These are phyloP conservation scores for Flaveria brownii DNA, from an alignment of 129 eudicot species.

Conservation along the genomic window DNA sequence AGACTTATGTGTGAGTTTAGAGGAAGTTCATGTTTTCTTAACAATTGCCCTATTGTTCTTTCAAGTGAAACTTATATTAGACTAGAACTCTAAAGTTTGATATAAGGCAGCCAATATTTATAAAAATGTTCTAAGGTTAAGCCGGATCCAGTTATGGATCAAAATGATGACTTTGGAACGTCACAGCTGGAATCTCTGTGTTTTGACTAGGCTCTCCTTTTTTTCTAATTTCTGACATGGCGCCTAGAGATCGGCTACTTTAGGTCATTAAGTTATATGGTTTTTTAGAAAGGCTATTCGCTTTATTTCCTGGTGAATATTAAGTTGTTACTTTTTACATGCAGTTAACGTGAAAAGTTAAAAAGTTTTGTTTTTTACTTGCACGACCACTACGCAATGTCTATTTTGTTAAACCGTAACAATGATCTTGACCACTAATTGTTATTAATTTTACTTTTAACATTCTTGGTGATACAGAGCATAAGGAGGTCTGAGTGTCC, in stretches of 20 bases:
- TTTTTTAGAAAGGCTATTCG: neutral
- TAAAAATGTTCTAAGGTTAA: neutral
- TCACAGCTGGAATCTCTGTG: neutral
- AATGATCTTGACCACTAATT: neutral
- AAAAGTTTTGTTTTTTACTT: neutral
- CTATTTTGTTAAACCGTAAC: neutral
- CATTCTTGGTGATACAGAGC: conserved; percentile 53
- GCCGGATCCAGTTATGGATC: neutral
- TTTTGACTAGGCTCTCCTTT: neutral
- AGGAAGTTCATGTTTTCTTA: neutral
- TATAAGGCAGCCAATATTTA: neutral
- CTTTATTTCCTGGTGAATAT: neutral
- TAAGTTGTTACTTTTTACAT: neutral
- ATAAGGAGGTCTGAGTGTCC: conserved; percentile 78
- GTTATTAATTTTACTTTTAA: neutral
- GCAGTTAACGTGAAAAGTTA: neutral
- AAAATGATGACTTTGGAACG: neutral
- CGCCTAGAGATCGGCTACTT: neutral
- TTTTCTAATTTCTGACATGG: neutral
- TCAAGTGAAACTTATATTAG: neutral
- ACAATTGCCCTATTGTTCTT: neutral
- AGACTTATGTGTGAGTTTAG: neutral
- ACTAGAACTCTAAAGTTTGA: neutral
- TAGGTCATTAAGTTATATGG: neutral
- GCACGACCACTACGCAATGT: neutral